These are phyloP conservation scores for Apostasia ramifera DNA, from an alignment of 106 monocot genomes.

Conservation along the genomic window DNA sequence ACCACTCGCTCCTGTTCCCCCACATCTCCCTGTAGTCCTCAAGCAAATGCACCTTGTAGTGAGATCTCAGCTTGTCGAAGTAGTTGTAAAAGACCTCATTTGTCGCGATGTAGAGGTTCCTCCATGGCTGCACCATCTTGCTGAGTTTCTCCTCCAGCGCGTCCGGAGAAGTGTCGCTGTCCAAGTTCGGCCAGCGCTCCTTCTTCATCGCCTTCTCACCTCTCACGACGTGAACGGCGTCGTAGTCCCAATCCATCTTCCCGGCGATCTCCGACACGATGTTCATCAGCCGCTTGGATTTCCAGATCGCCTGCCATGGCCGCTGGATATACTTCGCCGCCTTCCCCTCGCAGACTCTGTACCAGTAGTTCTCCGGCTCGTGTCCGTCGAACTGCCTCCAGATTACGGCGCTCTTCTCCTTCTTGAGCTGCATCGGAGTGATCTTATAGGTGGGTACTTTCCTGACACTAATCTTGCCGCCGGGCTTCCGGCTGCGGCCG, in stretches of 20 bases:
- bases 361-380: constrained; percentile 92
- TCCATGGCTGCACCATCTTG: constrained; percentile 60
- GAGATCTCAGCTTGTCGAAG: constrained; percentile 79
- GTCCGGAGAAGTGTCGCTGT: constrained; percentile 68
- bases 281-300: constrained; percentile 74
- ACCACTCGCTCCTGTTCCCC: constrained; percentile 85
- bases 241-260: constrained; percentile 90
- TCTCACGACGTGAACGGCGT: constrained; percentile 71
- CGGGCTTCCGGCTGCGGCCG: not conserved
- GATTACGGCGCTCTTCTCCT: constrained; percentile 47
- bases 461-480: not conserved
- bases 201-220: constrained; percentile 80
- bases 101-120: constrained; percentile 81
- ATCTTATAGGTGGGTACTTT: constrained; percentile 40
- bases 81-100: constrained; percentile 68
- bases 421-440: constrained; percentile 75
- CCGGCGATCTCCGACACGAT: constrained; percentile 75
- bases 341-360: constrained; percentile 88
- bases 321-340: constrained; percentile 70
- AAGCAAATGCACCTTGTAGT: constrained; percentile 64
- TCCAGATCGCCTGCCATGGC: constrained; percentile 87
- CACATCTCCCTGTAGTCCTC: constrained; percentile 84
- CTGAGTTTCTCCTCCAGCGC: constrained; percentile 38
- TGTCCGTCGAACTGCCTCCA: constrained; percentile 81
- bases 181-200: constrained; percentile 77